Base-by-base conservation (phyloP, 441 rosid species). In the Bruguiera hainesii region DNA sequence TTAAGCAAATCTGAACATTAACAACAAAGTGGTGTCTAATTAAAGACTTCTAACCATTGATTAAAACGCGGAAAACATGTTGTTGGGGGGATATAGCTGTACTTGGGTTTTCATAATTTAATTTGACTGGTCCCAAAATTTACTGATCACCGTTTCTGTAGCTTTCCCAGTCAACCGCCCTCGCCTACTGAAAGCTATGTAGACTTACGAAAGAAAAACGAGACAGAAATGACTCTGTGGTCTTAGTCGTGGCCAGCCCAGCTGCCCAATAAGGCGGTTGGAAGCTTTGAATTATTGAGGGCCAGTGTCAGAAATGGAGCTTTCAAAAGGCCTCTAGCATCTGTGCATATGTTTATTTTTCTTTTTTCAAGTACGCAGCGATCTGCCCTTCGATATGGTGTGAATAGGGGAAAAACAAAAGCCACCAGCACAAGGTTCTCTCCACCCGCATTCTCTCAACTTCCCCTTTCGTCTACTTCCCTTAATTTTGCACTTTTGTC, bases 301-400 rank as follows among this genome's bases (percentile, higher is more conserved):
- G 77, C 66, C 74, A 79, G 69, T 69, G 83, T 74, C 75, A 70
- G 68, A 67, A 74, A 69, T 59, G 79, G 69, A 18, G 20, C 79
- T 65, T 67, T 78, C 77, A 70, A 19, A 37, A 11, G 59, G 46
- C 26, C 26, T 26, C 26, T 2, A 65, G 50, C 57, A 21, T 1
- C 48, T 13, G 4, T 39, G 16, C 16, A 39, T 3, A 7, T 0
- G 15, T 37, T 9, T 37, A 0, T 7, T 55, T 53, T 65, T 9
- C 51, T 65, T 49, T 46, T 53, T 39, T 62, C 71, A 70, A 70
- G 52, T 63, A 75, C 52, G 76, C 63, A 71, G 58, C 74, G 19
- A 23, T 61, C 53, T 70, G 52, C 51, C 48, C 67, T 60, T 21
- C 10, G 51, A 6, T 33, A 7, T 57, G 63, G 63, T 55, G 68